Base-by-base conservation (phyloP, 192 early-diverging fungal genomes). In the Podila verticillata region DNA sequence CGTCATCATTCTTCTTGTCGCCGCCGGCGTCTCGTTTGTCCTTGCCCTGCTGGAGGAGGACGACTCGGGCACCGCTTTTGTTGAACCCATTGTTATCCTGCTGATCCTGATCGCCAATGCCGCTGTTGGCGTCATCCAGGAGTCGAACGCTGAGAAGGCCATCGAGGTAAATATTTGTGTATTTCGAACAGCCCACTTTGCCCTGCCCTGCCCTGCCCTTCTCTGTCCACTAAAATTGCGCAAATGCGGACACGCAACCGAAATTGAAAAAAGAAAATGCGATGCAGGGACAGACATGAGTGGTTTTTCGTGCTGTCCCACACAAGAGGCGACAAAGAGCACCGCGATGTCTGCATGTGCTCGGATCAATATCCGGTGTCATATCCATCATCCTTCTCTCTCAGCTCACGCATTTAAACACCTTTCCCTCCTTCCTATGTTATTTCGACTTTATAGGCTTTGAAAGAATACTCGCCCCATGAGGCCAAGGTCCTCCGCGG, bases 41-140 rank as follows among this genome's bases (percentile, higher is more conserved):
- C 89, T 99, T 20, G 98, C 98, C 32, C 85, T 93, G 17, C 85
- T 99, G 35, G 98, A 99, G 70, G 90, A 94, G 57, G 85, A 88
- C 39, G 62, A 90, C 59, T 74, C 73, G 61, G 87, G 92, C 47
- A 95, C 98, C 4, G 97, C 97, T 12, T 98, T 95, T 87, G 97
- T 99, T 29, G 98, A 99, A 85, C 98, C 98, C 5, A 86, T 96
- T 66, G 98, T 99, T 22, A 99, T 99, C 75, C 86, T 99, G 63
- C 86, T 99, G 61, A 99, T 99, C 72, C 86, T 99, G 68, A 94
- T 99, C 74, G 97, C 97, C 57, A 99, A 99, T 75, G 97, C 98
- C 6, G 93, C 92, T 8, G 97, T 99, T 35, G 98, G 98, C 61
- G 96, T 99, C 19, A 83, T 98, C 28, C 97, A 99, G 84, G 98